These are phyloP conservation scores for Chytriomyces sp. DNA, from an alignment of 192 early-diverging fungal species.

Conservation along the genomic window DNA sequence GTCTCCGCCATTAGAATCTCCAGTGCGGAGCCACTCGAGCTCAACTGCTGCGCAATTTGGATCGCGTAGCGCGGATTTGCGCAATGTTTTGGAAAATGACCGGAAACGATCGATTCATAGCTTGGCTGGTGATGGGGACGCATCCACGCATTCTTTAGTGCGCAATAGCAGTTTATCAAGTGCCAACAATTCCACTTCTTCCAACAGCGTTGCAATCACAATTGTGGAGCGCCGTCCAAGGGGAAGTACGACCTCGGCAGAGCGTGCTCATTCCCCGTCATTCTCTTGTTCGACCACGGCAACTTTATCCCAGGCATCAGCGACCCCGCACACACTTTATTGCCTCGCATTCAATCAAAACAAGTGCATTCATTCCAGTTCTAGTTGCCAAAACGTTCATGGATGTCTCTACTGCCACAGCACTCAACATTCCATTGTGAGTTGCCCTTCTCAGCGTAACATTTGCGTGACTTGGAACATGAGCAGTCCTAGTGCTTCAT, in stretches of 20 bases:
- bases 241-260: neutral
- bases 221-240: slow-evolving; percentile 27
- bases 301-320: neutral
- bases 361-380: neutral
- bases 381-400: neutral
- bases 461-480: slow-evolving; percentile 40
- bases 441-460: slow-evolving; percentile 22
- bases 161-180: neutral
- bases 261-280: neutral
- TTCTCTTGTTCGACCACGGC: neutral
- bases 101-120: slow-evolving; percentile 26
- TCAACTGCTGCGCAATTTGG: neutral
- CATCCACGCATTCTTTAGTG: neutral
- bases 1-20: neutral
- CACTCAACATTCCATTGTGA: neutral
- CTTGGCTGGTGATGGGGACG: neutral
- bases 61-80: slow-evolving; percentile 2
- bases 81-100: slow-evolving; percentile 21
- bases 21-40: neutral
- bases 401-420: slow-evolving; percentile 5
- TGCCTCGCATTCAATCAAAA: slow-evolving; percentile 1
- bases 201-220: slow-evolving; percentile 25
- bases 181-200: neutral
- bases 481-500: slow-evolving; percentile 15
- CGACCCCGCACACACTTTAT: neutral